Evolutionary conservation across 148 eudicot species (phyloP), one percentile per base, ranked within the genome.

Genomic region (Vaccinium macrocarpon): DNA sequence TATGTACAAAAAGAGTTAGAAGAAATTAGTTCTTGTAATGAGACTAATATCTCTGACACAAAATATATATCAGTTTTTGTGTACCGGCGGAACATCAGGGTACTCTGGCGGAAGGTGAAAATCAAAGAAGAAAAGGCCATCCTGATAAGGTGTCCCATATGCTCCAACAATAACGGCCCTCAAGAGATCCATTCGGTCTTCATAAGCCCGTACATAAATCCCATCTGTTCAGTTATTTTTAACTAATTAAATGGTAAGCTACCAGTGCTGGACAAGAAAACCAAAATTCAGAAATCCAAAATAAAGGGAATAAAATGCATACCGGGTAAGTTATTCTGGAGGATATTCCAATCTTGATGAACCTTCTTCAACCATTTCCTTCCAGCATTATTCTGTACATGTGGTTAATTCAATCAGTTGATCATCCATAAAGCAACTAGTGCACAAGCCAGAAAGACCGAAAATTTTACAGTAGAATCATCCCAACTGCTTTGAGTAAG

Each of bases 71-170:
- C 12, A 38, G 35, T 16, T 48, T 68, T 79, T 72, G 83, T 94
- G 78, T 91, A 97, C 99, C 83, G 98, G 99, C 25, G 99, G 98
- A 84, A 95, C 95, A 90, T 94, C 94, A 42, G 99, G 99, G 84
- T 97, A 97, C 79, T 97, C 99, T 2, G 95, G 95, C 61, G 99
- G 96, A 87, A 97, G 96, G 81, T 93, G 96, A 86, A 97, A 95
- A 88, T 97, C 99, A 87, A 97, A 97, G 91, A 95, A 97, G 91
- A 95, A 97, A 82, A 97, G 91, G 53, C 99, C 99, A 90, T 97
- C 98, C 86, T 95, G 99, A 85, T 97, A 97, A 83, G 99, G 99
- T 83, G 99, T 97, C 83, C 98, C 98, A 89, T 97, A 97, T 79
- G 98, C 98, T 82, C 99, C 99, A 80, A 94, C 94, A 80, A 97